Base-by-base conservation (phyloP, 1,284 basidiomycete species). In the Xanthoconium separans region DNA sequence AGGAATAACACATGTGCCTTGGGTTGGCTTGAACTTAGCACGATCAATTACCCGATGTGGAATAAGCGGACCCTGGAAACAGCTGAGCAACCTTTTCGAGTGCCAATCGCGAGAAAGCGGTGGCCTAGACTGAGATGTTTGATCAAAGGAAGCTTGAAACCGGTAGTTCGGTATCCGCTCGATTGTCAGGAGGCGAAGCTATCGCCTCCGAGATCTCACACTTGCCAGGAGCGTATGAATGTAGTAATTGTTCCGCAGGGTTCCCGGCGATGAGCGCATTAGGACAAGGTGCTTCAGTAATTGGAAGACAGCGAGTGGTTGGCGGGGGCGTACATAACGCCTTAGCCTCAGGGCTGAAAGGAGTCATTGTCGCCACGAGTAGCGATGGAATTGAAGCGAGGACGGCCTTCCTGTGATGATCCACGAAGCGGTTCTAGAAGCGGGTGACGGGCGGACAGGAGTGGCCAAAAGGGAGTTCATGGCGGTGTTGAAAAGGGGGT, bases 181-280 rank as follows among this genome's bases (percentile, higher is more conserved):
- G 69, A 68, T 70, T 70, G 65, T 70, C 68, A 70, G 66, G 66
- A 66, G 66, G 59, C 56, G 65, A 57, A 45, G 40, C 3, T 55
- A 69, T 69, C 67, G 67, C 70, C 67, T 60, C 67, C 67, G 67
- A 70, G 70, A 69, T 69, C 70, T 71, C 45, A 51, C 53, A 50
- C 54, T 46, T 62, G 64, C 58, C 65, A 68, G 57, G 57, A 63
- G 40, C 47, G 48, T 6, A 27, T 27, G 6, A 7, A 53, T 69
- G 59, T 48, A 55, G 67, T 71, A 66, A 71, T 71, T 54, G 53
- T 50, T 56, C 67, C 70, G 70, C 56, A 55, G 48, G 47, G 50
- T 65, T 51, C 58, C 56, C 66, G 65, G 69, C 61, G 68, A 58
- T 59, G 61, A 45, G 56, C 57, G 51, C 44, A 68, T 64, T 54